These are phyloP conservation scores for Gossypioides kirkii DNA, from an alignment of 345 rosid species.

Conservation along the genomic window DNA sequence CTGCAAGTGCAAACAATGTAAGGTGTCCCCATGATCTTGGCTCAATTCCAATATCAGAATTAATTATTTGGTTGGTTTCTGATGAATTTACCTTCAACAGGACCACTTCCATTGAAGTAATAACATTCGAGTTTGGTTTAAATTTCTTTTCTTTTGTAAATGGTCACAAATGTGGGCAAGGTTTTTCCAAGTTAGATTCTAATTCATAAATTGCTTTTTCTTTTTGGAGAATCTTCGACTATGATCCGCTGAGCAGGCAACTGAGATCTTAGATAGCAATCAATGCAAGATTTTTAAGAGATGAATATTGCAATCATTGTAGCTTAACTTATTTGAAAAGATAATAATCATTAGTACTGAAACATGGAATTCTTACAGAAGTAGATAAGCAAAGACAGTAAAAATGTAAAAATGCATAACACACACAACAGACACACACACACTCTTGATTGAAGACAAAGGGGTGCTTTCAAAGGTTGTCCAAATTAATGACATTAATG, in stretches of 20 bases:
- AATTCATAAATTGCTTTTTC: neutral
- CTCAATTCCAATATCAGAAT: neutral
- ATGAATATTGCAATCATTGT: neutral
- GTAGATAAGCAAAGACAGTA: no score
- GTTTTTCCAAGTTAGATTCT: neutral
- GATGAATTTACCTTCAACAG: neutral
- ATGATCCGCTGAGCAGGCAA: neutral
- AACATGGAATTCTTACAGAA: neutral
- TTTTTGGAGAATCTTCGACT: neutral
- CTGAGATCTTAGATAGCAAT: neutral
- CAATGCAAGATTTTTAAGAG: neutral
- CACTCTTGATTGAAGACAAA: neutral
- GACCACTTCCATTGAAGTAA: neutral
- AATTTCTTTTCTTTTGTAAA: neutral
- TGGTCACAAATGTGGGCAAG: neutral
- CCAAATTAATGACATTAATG: neutral
- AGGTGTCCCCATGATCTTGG: neutral
- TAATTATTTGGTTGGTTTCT: neutral
- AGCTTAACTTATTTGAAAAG: neutral
- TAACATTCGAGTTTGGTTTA: neutral
- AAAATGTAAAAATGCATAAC: neutral
- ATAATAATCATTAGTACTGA: neutral
- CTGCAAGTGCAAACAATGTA: neutral
- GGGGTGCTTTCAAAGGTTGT: neutral
- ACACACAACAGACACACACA: no score